These are phyloP conservation scores for Blastocystis sp. DNA, from an alignment of 352 stramenopile species.

Conservation along the genomic window DNA sequence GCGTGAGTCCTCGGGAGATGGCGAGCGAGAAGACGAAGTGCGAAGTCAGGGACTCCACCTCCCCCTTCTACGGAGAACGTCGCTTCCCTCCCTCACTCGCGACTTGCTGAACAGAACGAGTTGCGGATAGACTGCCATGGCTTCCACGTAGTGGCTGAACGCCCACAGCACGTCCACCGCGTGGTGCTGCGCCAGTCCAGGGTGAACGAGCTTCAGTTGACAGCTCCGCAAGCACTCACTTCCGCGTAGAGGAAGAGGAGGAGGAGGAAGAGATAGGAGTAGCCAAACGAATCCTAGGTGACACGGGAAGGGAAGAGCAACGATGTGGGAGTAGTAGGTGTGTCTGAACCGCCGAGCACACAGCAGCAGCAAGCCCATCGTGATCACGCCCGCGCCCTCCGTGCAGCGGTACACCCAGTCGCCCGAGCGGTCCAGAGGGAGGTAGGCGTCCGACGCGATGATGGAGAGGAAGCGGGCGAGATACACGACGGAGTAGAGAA, in stretches of 20 bases:
- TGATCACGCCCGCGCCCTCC: not conserved
- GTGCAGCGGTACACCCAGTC: conserved; percentile 39
- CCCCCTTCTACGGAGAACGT: conserved; percentile 1
- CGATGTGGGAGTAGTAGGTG: conserved; percentile 19
- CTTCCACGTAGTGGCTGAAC: conserved; percentile 29
- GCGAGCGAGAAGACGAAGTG: conserved; percentile 41
- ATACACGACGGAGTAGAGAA: conserved; percentile 1
- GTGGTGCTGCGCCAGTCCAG: not conserved
- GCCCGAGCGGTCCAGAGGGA: conserved; percentile 25
- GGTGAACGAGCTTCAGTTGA: not conserved
- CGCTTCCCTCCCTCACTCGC: not conserved
- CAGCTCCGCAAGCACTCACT: not conserved
- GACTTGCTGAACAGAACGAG: conserved; percentile 6
- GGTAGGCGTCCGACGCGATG: conserved; percentile 19
- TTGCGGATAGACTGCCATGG: conserved; percentile 18
- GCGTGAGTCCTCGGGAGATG: not conserved
- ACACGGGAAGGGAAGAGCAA: not conserved
- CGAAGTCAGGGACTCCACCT: conserved; percentile 16
- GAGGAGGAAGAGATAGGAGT: not conserved
- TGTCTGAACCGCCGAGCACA: not conserved
- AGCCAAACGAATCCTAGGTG: conserved; percentile 21
- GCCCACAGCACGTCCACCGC: conserved; percentile 10
- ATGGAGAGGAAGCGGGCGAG: conserved; percentile 5
- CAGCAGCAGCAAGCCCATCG: not conserved
- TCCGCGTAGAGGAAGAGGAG: not conserved